Evolutionary conservation across 306 rosid genomes (phyloP), one percentile per base, ranked within the genome.

Genomic region (Lablab purpureus): DNA sequence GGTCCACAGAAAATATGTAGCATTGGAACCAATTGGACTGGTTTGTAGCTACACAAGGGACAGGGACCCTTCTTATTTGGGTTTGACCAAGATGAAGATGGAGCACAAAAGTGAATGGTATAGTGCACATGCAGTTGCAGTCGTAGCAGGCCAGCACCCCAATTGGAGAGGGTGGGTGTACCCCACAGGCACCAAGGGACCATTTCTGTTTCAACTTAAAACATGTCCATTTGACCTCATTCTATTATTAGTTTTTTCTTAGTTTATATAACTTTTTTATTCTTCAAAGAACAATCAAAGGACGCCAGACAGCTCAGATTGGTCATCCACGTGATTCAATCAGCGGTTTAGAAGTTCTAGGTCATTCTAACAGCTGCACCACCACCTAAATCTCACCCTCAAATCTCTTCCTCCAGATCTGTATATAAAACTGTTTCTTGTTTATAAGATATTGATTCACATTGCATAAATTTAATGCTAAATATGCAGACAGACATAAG

Each of bases 241-340:
- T 9, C 10, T 27, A 62, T 69, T 43, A 52, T 71, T 28, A 19
- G 67, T 68, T 4, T 72, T 27, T 32, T 62, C 14, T 36, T 32
- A 0, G 0, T 60, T 5, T 15, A 28, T 62, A 47, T n/a, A 3
- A 50, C 10, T 34, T 28, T 55, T 68, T 56, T 1, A 45, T 49
- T 41, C 11, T 81, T 17, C 22, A 37, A 25, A 12, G 2, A 65
- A 27, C 51, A 40, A 71, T 41, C 0, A 66, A 40, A 59, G 50
- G 76, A 67, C 75, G 67, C 52, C 81, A 81, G 86, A 87, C 87
- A 81, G 43, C 62, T 73, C 73, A 85, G 83, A 69, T 47, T 13
- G 22, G 70, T 67, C 76, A 81, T 71, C 89, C 98, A 91, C 84
- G 91, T 90, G 98, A 87, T 79, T 71, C 86, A 72, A 85, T 80